Percentiles rank a stretch among this genome's conserved stretches.
Conservation (phyloP, 1,139 yeast species). For the Candida buenavistaensis region DNA sequence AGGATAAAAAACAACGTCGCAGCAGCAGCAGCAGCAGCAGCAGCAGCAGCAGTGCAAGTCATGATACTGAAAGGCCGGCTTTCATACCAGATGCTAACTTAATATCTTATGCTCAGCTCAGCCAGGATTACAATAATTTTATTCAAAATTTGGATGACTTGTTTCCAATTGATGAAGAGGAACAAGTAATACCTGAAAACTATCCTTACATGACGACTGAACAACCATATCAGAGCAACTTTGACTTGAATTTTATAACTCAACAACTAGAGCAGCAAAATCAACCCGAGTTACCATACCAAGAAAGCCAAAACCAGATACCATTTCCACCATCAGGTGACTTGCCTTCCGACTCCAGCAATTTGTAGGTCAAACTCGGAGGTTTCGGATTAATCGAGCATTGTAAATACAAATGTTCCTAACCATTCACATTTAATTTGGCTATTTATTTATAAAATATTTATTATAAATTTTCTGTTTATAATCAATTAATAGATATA, state of each 20-base stretch:
- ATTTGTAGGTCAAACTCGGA: too few species aligned
- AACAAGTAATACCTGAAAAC: constrained; percentile 7
- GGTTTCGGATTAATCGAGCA: too few species aligned
- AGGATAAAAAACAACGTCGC: too few species aligned
- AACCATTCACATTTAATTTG: too few species aligned
- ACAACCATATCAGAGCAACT: constrained; percentile 5
- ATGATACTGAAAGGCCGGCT: not conserved
- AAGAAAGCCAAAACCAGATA: constrained; percentile 2
- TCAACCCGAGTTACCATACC: not conserved
- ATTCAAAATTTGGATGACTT: constrained; percentile 14
- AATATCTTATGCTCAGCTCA: constrained; percentile 10
- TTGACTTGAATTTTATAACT: not conserved
- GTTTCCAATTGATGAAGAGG: constrained; percentile 12
- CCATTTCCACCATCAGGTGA: constrained; percentile 5
- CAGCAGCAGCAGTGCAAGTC: not conserved
- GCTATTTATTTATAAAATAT: too few species aligned
- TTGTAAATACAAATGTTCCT: too few species aligned
- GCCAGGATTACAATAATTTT: constrained; percentile 15
- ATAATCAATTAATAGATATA: too few species aligned
- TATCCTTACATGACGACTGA: constrained; percentile 9
- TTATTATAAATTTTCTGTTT: too few species aligned
- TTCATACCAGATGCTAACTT: not conserved
- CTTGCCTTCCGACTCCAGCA: too few species aligned
- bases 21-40: not conserved
- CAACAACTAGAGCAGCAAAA: not conserved